phyloP scores from a whole-genome alignment of 2,329 filamentous ascomycete species.

The Exophiala calicioides region DNA sequence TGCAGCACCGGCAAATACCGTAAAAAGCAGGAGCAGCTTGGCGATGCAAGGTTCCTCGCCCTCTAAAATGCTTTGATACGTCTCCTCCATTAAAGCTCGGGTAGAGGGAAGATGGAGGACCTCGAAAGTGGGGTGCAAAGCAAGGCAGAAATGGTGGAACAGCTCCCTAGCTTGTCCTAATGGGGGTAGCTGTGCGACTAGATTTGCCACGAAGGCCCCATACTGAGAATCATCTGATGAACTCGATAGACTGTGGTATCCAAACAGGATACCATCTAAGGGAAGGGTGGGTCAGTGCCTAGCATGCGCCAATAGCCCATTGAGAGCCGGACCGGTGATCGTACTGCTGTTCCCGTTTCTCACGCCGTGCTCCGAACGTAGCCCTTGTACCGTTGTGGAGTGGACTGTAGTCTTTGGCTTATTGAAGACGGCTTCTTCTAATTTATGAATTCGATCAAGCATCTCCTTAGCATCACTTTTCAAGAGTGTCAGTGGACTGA shows the following conservation, averaged over 20 bases:
- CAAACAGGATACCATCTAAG: neutral
- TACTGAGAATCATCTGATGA: neutral
- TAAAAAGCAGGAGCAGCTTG: conserved; percentile 2
- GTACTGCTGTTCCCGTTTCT: neutral
- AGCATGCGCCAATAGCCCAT: neutral
- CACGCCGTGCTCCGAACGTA: neutral
- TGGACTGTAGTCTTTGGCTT: neutral
- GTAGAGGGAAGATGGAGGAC: conserved; percentile 1
- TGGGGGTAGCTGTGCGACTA: neutral
- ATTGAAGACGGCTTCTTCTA: neutral
- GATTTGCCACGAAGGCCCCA: neutral
- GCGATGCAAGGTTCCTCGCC: neutral
- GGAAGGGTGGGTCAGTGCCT: neutral
- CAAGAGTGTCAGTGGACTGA: neutral
- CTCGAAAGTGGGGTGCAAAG: conserved; percentile 1
- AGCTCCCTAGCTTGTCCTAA: neutral
- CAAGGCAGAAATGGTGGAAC: conserved; percentile 2
- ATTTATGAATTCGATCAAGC: conserved; percentile 1
- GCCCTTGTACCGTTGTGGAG: neutral
- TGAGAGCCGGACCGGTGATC: neutral
- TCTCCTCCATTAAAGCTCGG: conserved; percentile 1
- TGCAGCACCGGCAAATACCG: conserved; percentile 1
- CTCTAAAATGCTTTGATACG: neutral
- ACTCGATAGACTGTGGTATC: neutral
- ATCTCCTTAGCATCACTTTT: neutral